phyloP scores from a whole-genome alignment of 805 yeast genomes.

The Saccharomycopsis oosterbeekiorum region DNA sequence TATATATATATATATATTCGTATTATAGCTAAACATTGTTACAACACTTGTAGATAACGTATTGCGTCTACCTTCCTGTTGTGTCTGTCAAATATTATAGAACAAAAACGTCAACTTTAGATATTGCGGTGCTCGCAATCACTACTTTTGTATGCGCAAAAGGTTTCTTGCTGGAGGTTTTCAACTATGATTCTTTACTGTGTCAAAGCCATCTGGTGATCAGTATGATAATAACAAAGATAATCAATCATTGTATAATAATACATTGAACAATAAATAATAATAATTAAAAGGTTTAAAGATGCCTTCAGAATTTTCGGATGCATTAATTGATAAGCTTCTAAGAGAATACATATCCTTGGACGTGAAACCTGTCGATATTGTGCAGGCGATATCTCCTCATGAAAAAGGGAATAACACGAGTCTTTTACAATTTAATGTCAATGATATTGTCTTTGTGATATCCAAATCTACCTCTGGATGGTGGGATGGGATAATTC shows the following conservation, averaged over 20 bases:
- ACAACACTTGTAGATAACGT: background rate
- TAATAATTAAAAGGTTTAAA: background rate
- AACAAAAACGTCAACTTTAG: too few species aligned
- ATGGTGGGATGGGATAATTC: constrained; percentile 81
- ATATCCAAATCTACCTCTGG: constrained; percentile 52
- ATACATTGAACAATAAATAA: too few species aligned
- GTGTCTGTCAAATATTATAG: background rate
- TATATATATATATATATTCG: background rate
- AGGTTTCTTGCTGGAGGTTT: background rate
- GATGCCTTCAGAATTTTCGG: background rate
- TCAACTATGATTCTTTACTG: background rate
- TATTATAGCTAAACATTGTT: background rate
- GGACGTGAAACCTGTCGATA: constrained; percentile 35
- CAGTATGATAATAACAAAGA: background rate
- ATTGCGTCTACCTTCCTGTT: background rate
- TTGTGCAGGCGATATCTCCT: constrained; percentile 49
- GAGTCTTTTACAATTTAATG: constrained; percentile 39
- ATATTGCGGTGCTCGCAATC: background rate
- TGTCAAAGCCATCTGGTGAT: background rate
- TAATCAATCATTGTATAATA: too few species aligned
- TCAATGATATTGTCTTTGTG: constrained; percentile 68
- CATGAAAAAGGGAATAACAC: constrained; percentile 33
- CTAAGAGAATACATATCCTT: constrained; percentile 5
- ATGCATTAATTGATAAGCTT: background rate
- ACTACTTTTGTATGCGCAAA: background rate